These are phyloP conservation scores for Inonotus hispidus DNA, from an alignment of 1,284 basidiomycete genomes.

Conservation along the genomic window DNA sequence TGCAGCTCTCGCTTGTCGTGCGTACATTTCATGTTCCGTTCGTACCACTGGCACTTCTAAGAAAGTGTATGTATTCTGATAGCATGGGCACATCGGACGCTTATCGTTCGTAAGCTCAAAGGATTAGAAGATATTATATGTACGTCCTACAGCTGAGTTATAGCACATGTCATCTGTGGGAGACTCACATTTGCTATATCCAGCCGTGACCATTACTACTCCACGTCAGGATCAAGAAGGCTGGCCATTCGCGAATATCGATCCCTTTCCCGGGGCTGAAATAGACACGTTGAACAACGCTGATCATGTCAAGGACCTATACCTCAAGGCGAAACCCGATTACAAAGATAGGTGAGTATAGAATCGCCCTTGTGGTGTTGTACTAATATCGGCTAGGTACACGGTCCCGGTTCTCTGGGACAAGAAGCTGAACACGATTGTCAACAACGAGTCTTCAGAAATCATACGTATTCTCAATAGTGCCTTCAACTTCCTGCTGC, in stretches of 20 bases:
- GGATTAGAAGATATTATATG: no score
- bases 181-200: slow-evolving; percentile 17
- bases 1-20: slow-evolving; percentile 87
- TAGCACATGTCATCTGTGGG: slow-evolving; percentile 79
- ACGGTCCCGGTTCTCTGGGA: no score
- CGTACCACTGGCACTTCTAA: no score
- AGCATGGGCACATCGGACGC: slow-evolving; percentile 91
- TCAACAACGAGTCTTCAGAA: slow-evolving; percentile 93
- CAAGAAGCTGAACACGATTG: slow-evolving; percentile 83
- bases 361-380: not conserved
- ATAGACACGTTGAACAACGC: slow-evolving; percentile 66
- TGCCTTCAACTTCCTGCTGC: slow-evolving; percentile 71
- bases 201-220: slow-evolving; percentile 78
- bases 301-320: slow-evolving; percentile 80
- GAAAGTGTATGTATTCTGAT: no score
- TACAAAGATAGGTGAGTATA: slow-evolving; percentile 57
- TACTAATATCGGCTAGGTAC: slow-evolving; percentile 41
- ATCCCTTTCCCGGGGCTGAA: slow-evolving; percentile 68
- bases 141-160: no score
- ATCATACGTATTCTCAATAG: slow-evolving; percentile 91
- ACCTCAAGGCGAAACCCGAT: no score
- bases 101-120: slow-evolving; percentile 87
- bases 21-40: no score
- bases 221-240: slow-evolving; percentile 80
- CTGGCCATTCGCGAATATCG: slow-evolving; percentile 80